These are phyloP conservation scores for Holtermannia corniformis DNA, from an alignment of 768 basidiomycete genomes.

Conservation along the genomic window DNA sequence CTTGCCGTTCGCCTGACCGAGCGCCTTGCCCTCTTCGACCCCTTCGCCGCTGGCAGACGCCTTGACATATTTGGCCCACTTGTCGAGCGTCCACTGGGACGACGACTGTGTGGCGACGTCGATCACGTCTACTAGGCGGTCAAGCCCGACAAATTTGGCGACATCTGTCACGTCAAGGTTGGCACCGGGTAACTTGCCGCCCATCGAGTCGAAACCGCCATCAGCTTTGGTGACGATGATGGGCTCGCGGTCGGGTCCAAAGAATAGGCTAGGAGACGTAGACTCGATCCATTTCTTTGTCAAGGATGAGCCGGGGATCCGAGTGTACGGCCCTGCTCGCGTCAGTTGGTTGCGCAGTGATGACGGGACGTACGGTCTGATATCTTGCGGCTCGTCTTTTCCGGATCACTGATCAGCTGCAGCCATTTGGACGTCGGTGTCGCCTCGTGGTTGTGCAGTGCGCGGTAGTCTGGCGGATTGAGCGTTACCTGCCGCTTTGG, in stretches of 20 bases:
- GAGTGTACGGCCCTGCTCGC: constrained; percentile 13
- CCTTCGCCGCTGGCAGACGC: not conserved
- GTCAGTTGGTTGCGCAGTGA: not conserved
- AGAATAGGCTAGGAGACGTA: constrained; percentile 22
- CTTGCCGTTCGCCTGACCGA: constrained; percentile 52
- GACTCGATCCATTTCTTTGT: constrained; percentile 28
- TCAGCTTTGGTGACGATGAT: constrained; percentile 57
- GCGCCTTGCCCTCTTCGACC: not conserved
- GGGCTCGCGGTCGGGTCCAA: constrained; percentile 50
- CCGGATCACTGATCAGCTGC: constrained; percentile 33
- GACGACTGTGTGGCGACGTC: constrained; percentile 85
- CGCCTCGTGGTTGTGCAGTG: constrained; percentile 34
- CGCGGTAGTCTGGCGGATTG: constrained; percentile 34
- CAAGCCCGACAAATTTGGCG: constrained; percentile 65
- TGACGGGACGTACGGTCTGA: constrained; percentile 17
- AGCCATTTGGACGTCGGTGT: constrained; percentile 38
- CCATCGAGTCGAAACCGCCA: constrained; percentile 59
- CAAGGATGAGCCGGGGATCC: constrained; percentile 13
- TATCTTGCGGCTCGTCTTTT: constrained; percentile 28
- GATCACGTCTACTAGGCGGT: constrained; percentile 80
- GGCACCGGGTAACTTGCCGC: constrained; percentile 74
- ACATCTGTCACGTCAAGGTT: constrained; percentile 71
- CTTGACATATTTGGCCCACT: constrained; percentile 70
- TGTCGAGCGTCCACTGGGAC: constrained; percentile 74
- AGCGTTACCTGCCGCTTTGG: constrained; percentile 35